Conservation (phyloP, 345 rosid species). For the Microcos paniculata region DNA sequence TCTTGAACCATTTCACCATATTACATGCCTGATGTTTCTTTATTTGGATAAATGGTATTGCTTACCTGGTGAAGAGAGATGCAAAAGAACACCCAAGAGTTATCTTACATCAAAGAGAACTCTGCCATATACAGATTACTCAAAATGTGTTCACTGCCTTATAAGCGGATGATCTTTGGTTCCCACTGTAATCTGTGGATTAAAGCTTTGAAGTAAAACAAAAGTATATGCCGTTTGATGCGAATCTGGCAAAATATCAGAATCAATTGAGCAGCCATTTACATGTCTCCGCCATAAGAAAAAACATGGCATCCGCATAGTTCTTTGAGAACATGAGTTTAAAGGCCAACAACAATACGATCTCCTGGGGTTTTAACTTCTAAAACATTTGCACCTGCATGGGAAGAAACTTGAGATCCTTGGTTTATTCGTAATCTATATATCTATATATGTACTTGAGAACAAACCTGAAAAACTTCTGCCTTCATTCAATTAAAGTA, state of each 20-base stretch:
- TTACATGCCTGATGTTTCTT: background rate
- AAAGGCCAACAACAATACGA: background rate
- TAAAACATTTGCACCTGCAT: background rate
- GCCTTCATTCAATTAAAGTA: constrained; percentile 11
- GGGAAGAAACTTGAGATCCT: constrained; percentile 1
- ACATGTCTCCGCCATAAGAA: background rate
- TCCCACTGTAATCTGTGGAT: background rate
- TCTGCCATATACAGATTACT: background rate
- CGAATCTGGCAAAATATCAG: background rate
- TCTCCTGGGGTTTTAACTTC: background rate
- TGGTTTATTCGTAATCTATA: background rate
- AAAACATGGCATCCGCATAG: background rate
- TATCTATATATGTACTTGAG: background rate
- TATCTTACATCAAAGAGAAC: background rate
- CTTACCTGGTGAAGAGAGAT: background rate
- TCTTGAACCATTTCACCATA: background rate
- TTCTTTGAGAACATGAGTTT: background rate
- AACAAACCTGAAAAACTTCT: constrained; percentile 26
- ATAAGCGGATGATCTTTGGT: background rate
- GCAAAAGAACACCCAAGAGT: background rate
- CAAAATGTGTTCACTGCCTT: background rate
- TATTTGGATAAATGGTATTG: background rate
- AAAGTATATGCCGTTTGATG: background rate
- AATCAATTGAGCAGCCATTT: background rate
- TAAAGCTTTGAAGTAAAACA: background rate